Evolutionary conservation across 148 eudicot species (phyloP).

Genomic region (Salicornia ramosissima): DNA sequence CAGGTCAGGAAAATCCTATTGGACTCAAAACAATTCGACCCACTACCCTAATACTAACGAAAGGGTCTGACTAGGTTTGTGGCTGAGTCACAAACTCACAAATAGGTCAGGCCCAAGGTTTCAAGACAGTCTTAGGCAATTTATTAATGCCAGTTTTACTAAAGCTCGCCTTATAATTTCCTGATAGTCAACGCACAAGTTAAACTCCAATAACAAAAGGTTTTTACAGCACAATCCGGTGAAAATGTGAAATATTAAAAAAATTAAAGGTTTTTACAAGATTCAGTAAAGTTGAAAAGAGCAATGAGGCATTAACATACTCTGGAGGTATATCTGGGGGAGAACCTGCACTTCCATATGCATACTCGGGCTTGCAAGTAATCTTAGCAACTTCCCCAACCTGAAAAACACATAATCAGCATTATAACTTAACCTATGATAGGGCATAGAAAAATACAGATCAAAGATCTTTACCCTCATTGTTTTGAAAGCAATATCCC

Average conservation of each 20-base stretch:
- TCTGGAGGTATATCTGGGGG: constrained; percentile 93
- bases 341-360: constrained; percentile 96
- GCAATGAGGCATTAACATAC: constrained; percentile 33
- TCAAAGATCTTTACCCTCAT: constrained; percentile 55
- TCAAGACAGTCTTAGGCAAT: constrained; percentile 1
- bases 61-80: too few species aligned
- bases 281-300: not conserved
- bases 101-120: not conserved
- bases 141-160: not conserved
- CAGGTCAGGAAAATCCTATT: too few species aligned
- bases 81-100: too few species aligned
- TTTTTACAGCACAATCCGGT: too few species aligned
- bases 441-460: not conserved
- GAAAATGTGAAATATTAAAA: not conserved
- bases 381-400: constrained; percentile 90
- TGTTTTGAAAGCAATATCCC: constrained; percentile 88
- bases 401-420: constrained; percentile 32
- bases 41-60: too few species aligned
- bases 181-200: not conserved
- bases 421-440: not conserved
- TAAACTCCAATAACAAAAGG: not conserved
- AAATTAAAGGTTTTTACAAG: not conserved
- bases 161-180: not conserved
- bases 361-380: constrained; percentile 94
- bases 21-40: too few species aligned